Evolutionary conservation across 805 yeast genomes (phyloP).

Genomic region (Metschnikowia sp.): DNA sequence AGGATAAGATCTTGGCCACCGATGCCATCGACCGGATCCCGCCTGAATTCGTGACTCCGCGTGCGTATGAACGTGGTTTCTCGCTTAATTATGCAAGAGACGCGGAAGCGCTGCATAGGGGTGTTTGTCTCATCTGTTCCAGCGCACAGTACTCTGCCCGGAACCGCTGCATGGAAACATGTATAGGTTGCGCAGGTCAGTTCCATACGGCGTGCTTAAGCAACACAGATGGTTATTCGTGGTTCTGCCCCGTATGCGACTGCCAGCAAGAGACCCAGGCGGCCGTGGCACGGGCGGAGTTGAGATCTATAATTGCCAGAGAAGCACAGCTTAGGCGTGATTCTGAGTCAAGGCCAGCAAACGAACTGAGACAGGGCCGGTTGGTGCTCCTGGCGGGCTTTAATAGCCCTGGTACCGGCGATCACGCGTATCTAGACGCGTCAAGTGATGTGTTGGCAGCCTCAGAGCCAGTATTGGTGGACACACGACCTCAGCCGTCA

Average conservation of each 20-base stretch:
- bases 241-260: constrained; percentile 56
- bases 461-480: no score
- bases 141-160: constrained; percentile 30
- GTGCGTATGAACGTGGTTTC: not conserved
- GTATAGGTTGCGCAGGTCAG: constrained; percentile 35
- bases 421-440: no score
- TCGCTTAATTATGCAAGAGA: not conserved
- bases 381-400: no score
- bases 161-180: constrained; percentile 20
- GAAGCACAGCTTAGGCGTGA: no score
- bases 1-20: constrained; percentile 31
- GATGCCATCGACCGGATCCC: constrained; percentile 40
- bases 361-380: no score
- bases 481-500: not conserved
- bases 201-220: constrained; percentile 45
- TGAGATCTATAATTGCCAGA: no score
- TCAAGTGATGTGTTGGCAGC: no score
- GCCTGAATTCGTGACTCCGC: constrained; percentile 29
- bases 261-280: constrained; percentile 30
- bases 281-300: no score
- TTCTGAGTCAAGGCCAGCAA: no score
- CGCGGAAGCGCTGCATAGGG: constrained; percentile 10
- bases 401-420: no score
- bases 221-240: constrained; percentile 17
- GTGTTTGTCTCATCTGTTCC: constrained; percentile 33